Conservation (phyloP, 106 monocot genomes). For the Dendrobium officinale region DNA sequence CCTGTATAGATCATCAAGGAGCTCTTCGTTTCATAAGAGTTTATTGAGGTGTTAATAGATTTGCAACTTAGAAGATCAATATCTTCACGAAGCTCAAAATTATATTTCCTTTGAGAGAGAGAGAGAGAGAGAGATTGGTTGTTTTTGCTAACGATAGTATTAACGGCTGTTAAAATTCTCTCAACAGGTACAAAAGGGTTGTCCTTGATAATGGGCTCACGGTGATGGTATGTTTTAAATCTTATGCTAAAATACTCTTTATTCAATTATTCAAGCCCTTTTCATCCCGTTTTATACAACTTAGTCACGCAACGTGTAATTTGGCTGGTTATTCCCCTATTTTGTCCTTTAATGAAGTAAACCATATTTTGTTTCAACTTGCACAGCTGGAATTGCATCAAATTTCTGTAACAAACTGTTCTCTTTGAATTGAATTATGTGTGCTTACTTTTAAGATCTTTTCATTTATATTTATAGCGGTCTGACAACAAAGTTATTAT, state of each 20-base stretch:
- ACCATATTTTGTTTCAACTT: neutral
- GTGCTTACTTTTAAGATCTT: no score
- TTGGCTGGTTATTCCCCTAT: neutral
- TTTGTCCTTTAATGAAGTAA: neutral
- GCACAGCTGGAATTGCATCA: neutral
- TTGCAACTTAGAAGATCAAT: no score
- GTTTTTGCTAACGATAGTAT: neutral
- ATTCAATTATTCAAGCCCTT: neutral
- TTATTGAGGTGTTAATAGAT: no score
- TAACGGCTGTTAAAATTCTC: neutral
- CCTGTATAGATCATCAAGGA: no score
- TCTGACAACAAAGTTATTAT: no score
- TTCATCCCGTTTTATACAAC: neutral
- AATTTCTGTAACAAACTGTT: neutral
- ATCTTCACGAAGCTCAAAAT: no score
- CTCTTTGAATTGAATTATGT: no score
- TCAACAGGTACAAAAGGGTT: constrained; percentile 68
- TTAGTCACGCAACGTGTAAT: neutral
- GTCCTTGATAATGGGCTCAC: constrained; percentile 77
- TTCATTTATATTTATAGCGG: no score
- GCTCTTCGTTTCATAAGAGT: no score
- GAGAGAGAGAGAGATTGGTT: neutral
- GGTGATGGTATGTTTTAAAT: constrained; percentile 43
- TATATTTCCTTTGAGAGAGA: no score
- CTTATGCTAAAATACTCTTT: neutral